A percentile compares a stretch with the other conserved stretches of the same genome.
Evolutionary conservation across 2,329 filamentous ascomycete species (phyloP).

Genomic region (Verticillium nonalfalfae): DNA sequence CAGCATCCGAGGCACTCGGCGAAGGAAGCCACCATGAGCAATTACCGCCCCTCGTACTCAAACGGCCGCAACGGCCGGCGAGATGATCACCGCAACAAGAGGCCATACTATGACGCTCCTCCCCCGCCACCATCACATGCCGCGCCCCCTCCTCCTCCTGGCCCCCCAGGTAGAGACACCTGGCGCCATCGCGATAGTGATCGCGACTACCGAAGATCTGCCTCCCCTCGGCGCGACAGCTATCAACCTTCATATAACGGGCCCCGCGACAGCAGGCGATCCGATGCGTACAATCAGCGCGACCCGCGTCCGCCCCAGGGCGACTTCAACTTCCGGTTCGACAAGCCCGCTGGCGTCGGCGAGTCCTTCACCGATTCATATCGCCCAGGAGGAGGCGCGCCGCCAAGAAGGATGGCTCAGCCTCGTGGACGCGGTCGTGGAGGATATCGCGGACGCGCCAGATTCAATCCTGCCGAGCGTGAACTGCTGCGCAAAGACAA

Average conservation of each 20-base stretch:
- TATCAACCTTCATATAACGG: neutral
- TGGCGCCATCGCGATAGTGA: neutral
- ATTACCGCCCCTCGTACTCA: neutral
- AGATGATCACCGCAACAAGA: neutral
- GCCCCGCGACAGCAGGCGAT: neutral
- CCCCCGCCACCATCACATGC: neutral
- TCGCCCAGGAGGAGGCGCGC: constrained; percentile 14
- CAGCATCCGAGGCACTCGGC: neutral
- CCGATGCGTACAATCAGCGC: neutral
- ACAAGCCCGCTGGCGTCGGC: constrained; percentile 43
- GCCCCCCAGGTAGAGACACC: neutral
- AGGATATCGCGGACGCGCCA: constrained; percentile 16
- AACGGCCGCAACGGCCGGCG: neutral
- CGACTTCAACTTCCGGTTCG: constrained; percentile 51
- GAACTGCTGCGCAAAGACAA: constrained; percentile 36
- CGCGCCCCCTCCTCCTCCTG: neutral
- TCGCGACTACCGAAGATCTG: neutral
- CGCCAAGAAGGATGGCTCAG: neutral
- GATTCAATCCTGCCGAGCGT: constrained; percentile 37
- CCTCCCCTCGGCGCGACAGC: neutral
- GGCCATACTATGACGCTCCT: neutral
- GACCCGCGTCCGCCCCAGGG: constrained; percentile 26
- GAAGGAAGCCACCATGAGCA: neutral
- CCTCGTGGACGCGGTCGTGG: constrained; percentile 14
- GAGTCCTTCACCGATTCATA: constrained; percentile 25